These are phyloP conservation scores for Myrica gale DNA, from an alignment of 306 rosid genomes.

Conservation along the genomic window DNA sequence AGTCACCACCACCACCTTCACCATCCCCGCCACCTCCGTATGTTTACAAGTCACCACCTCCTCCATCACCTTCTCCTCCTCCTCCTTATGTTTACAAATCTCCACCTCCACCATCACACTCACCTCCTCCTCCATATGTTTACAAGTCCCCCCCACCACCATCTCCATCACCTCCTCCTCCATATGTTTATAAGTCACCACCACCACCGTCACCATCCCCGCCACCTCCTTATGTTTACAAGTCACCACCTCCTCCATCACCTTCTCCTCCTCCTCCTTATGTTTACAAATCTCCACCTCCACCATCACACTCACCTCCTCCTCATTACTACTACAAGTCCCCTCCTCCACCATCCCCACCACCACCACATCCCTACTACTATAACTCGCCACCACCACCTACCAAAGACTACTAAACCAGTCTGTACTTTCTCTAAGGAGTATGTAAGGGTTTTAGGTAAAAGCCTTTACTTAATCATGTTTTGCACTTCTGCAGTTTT, in stretches of 20 bases:
- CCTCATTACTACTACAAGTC: neutral
- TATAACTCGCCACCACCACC: neutral
- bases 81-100: neutral
- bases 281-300: neutral
- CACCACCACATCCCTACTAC: neutral
- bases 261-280: neutral
- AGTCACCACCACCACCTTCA: neutral
- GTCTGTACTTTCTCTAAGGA: neutral
- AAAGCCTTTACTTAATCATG: neutral
- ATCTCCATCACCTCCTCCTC: too few species aligned
- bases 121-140: neutral
- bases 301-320: neutral
- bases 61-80: neutral
- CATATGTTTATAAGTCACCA: too few species aligned
- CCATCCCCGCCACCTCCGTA: neutral
- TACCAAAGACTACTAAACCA: neutral
- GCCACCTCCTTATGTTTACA: neutral
- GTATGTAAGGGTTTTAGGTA: conserved; percentile 16
- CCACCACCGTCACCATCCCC: neutral
- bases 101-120: neutral
- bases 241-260: neutral
- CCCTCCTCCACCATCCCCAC: neutral
- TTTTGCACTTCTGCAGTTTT: neutral
- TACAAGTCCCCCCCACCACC: neutral
- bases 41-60: neutral